These are phyloP conservation scores for Sphenostylis stenocarpa DNA, from an alignment of 306 rosid species.

Conservation along the genomic window DNA sequence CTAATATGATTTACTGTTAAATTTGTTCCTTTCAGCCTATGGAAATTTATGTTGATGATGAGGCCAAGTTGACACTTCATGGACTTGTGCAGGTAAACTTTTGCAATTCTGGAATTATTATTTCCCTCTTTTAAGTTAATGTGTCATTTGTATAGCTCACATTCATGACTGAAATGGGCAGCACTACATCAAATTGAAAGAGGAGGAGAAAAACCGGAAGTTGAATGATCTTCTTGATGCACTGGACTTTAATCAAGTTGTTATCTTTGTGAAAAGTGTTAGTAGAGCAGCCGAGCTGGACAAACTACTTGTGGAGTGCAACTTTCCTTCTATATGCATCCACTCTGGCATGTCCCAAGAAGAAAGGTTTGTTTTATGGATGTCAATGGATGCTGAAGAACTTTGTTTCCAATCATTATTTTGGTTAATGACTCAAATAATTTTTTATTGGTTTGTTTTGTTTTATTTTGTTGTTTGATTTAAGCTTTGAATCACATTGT, in stretches of 20 bases:
- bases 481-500: background rate
- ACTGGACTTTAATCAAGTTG: slow-evolving; percentile 94
- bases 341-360: slow-evolving; percentile 99
- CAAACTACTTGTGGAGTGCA: slow-evolving; percentile 93
- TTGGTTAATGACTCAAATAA: background rate
- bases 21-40: slow-evolving; percentile 99
- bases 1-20: slow-evolving; percentile 89
- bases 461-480: background rate
- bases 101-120: background rate
- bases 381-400: background rate
- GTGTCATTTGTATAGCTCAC: slow-evolving; percentile 27
- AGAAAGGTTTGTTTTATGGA: slow-evolving; percentile 68
- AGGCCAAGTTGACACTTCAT: slow-evolving; percentile 96
- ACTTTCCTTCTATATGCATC: slow-evolving; percentile 96
- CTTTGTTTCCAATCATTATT: background rate
- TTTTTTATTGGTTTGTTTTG: background rate
- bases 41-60: slow-evolving; percentile 99
- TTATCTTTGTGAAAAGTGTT: slow-evolving; percentile 95
- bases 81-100: slow-evolving; percentile 90
- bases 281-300: slow-evolving; percentile 97
- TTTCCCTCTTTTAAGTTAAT: background rate
- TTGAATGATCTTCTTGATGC: slow-evolving; percentile 98
- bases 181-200: slow-evolving; percentile 99
- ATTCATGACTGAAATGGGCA: slow-evolving; percentile 38
- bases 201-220: slow-evolving; percentile 95